Conservation (phyloP, 2,329 filamentous ascomycete species). For the Microsporum canis region DNA sequence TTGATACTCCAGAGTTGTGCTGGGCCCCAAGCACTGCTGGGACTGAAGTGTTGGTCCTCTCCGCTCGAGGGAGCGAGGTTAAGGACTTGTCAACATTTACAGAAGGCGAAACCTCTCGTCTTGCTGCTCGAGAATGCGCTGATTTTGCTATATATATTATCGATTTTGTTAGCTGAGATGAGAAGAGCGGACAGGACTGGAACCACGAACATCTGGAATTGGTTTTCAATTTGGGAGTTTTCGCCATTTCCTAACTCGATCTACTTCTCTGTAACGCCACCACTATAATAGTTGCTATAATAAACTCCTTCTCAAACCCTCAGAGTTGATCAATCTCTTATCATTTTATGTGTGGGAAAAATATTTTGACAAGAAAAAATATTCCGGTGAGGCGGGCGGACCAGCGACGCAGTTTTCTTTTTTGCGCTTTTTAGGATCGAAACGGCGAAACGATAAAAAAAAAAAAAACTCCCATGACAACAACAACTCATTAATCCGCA, state of each 20-base stretch:
- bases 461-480: not conserved
- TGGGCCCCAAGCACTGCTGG: slow-evolving; percentile 41
- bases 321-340: not conserved
- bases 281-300: no score
- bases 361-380: slow-evolving; percentile 24
- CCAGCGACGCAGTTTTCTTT: slow-evolving; percentile 19
- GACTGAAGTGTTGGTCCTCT: slow-evolving; percentile 28
- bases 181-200: not conserved
- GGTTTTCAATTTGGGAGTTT: slow-evolving; percentile 24
- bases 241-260: slow-evolving; percentile 25
- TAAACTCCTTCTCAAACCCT: no score
- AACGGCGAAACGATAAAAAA: not conserved
- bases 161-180: slow-evolving; percentile 2
- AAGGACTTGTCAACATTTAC: slow-evolving; percentile 43
- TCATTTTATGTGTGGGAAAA: not conserved
- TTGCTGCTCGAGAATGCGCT: slow-evolving; percentile 47
- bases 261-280: slow-evolving; percentile 4
- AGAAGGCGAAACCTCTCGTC: slow-evolving; percentile 46
- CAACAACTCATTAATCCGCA: not conserved
- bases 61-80: slow-evolving; percentile 32
- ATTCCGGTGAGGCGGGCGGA: slow-evolving; percentile 21
- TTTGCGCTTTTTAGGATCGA: not conserved
- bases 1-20: slow-evolving; percentile 41
- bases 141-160: slow-evolving; percentile 35
- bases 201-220: slow-evolving; percentile 20